phyloP scores from a whole-genome alignment of 441 rosid species.

The Kokia cookei region DNA sequence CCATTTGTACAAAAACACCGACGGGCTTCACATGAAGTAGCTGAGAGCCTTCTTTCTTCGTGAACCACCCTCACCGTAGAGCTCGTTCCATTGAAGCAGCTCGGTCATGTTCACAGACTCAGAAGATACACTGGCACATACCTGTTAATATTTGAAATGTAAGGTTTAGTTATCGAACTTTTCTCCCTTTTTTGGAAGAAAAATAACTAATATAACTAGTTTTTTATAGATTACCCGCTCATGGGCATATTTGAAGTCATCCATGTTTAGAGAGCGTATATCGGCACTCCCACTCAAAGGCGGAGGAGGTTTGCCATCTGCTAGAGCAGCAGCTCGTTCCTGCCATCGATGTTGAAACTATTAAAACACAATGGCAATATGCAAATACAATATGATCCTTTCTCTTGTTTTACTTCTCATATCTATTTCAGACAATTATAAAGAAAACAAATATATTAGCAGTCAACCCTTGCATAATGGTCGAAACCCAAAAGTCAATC shows the following conservation, averaged over 20 bases:
- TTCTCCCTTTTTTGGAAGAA: not conserved
- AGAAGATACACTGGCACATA: conserved; percentile 88
- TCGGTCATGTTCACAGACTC: conserved; percentile 90
- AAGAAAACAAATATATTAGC: not conserved
- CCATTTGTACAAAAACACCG: conserved; percentile 29
- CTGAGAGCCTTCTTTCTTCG: conserved; percentile 85
- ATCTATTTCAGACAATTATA: not conserved
- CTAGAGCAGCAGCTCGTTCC: conserved; percentile 59
- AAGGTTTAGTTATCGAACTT: not conserved
- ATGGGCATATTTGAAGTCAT: conserved; percentile 66
- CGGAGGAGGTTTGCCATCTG: conserved; percentile 64
- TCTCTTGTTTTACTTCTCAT: not conserved
- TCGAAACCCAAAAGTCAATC: not conserved
- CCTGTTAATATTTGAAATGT: conserved; percentile 32
- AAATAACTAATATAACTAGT: not conserved
- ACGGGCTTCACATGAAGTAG: conserved; percentile 72
- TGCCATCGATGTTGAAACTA: conserved; percentile 17
- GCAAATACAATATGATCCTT: not conserved
- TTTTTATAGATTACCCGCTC: conserved; percentile 46
- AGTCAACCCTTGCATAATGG: not conserved
- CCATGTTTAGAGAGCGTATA: conserved; percentile 55
- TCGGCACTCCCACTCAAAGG: conserved; percentile 66
- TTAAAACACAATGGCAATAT: not conserved
- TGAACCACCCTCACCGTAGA: conserved; percentile 89
- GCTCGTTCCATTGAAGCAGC: conserved; percentile 89